phyloP scores from a whole-genome alignment of 352 stramenopile species.

The Bremia lactucae region DNA sequence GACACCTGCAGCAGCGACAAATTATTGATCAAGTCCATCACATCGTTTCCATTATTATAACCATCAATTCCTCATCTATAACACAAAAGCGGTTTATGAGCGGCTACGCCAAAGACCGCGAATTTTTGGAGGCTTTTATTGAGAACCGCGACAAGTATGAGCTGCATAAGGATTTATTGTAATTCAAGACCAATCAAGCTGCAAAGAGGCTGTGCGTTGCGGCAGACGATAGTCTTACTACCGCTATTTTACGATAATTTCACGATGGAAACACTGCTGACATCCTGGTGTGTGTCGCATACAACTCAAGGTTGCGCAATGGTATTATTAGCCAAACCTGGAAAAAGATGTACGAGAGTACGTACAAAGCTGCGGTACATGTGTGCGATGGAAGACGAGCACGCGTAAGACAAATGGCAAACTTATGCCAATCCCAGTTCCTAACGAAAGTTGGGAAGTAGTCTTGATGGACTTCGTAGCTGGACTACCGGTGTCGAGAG shows the following conservation, averaged over 20 bases:
- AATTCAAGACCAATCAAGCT: too few relatives aligned
- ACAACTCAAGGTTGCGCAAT: background rate
- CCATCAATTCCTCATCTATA: too few relatives aligned
- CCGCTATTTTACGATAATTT: too few relatives aligned
- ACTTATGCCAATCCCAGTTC: slow-evolving; percentile 9
- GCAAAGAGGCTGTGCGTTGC: slow-evolving; percentile 1
- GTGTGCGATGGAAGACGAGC: slow-evolving; percentile 14
- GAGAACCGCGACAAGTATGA: too few relatives aligned
- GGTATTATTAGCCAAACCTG: background rate
- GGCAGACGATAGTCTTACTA: slow-evolving; percentile 3
- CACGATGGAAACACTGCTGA: slow-evolving; percentile 6
- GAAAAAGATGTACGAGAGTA: slow-evolving; percentile 4
- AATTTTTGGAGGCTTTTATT: too few relatives aligned
- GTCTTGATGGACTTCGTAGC: slow-evolving; percentile 23
- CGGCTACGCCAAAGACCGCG: too few relatives aligned
- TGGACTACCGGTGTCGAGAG: background rate
- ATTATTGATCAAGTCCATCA: too few relatives aligned
- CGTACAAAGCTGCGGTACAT: slow-evolving; percentile 17
- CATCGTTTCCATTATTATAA: too few relatives aligned
- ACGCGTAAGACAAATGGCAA: slow-evolving; percentile 8
- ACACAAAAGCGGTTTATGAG: too few relatives aligned
- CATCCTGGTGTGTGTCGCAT: slow-evolving; percentile 3
- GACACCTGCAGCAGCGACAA: too few relatives aligned
- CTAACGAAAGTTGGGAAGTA: slow-evolving; percentile 12
- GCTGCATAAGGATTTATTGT: too few relatives aligned